Conservation (phyloP, 2,329 filamentous ascomycete species). For the Thelonectria olida region DNA sequence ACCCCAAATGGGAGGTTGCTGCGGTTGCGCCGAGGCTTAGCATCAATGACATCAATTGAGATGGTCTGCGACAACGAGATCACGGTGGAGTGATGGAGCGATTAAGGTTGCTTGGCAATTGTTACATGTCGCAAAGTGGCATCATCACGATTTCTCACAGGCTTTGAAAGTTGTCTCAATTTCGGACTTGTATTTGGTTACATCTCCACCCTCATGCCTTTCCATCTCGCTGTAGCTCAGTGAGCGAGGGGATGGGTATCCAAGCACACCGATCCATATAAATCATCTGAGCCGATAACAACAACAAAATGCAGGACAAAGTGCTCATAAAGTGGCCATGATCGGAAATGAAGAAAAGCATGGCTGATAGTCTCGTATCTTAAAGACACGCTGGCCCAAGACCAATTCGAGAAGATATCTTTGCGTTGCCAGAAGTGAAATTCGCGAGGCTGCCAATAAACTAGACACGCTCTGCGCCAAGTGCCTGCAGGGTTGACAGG, state of each 20-base stretch:
- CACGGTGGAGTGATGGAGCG: background rate
- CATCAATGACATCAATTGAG: background rate
- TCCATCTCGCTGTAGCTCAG: background rate
- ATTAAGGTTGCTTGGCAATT: background rate
- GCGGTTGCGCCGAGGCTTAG: background rate
- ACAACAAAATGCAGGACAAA: background rate
- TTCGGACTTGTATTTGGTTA: background rate
- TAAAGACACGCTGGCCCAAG: background rate
- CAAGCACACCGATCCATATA: background rate
- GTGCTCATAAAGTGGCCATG: background rate
- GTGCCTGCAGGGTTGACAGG: background rate
- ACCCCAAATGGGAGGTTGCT: too few relatives aligned
- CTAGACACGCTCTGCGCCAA: constrained; percentile 8
- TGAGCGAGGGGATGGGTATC: background rate
- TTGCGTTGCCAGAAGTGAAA: background rate
- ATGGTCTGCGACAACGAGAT: background rate
- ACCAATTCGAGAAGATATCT: background rate
- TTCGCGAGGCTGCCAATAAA: too few relatives aligned
- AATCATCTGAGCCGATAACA: background rate
- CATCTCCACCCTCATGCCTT: background rate
- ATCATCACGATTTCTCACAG: background rate
- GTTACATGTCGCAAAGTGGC: background rate
- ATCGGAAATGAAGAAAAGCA: background rate
- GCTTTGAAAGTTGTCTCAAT: constrained; percentile 4
- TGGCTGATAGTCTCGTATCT: background rate